Conservation (phyloP, 148 eudicot species). For the Chenopodium quinoa region DNA sequence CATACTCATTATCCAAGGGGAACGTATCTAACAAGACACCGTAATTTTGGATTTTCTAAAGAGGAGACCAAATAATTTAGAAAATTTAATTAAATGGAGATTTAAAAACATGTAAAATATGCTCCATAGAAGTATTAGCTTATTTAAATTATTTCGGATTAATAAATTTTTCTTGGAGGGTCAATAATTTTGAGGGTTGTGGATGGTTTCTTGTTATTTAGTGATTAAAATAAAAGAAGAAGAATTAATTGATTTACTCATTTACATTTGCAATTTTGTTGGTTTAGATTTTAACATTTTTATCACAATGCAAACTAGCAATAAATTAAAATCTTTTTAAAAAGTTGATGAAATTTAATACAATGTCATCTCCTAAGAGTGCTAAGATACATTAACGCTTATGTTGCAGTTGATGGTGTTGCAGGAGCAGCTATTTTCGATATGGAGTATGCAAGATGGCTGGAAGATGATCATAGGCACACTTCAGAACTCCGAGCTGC, state of each 20-base stretch:
- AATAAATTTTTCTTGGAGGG: too few species aligned
- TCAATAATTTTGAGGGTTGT: too few species aligned
- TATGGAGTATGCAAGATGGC: conserved; percentile 94
- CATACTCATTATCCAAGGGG: not conserved
- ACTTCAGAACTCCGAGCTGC: conserved; percentile 79
- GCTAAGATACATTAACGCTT: not conserved
- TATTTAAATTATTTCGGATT: too few species aligned
- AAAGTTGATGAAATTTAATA: not conserved
- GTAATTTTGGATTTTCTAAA: not conserved
- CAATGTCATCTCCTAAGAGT: not conserved
- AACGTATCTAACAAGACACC: not conserved
- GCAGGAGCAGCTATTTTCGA: conserved; percentile 92
- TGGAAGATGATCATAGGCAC: conserved; percentile 90
- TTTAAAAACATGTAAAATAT: too few species aligned
- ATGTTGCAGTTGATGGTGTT: conserved; percentile 1
- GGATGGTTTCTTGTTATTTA: too few species aligned
- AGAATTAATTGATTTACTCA: not conserved
- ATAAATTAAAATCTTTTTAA: not conserved
- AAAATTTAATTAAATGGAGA: too few species aligned
- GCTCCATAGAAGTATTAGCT: too few species aligned
- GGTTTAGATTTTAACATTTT: not conserved
- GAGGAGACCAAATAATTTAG: not conserved
- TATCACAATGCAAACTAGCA: too few species aligned
- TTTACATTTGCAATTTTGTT: not conserved
- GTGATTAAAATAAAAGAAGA: too few species aligned